Conservation (phyloP, 768 basidiomycete genomes). For the Hygrocybe punicea region DNA sequence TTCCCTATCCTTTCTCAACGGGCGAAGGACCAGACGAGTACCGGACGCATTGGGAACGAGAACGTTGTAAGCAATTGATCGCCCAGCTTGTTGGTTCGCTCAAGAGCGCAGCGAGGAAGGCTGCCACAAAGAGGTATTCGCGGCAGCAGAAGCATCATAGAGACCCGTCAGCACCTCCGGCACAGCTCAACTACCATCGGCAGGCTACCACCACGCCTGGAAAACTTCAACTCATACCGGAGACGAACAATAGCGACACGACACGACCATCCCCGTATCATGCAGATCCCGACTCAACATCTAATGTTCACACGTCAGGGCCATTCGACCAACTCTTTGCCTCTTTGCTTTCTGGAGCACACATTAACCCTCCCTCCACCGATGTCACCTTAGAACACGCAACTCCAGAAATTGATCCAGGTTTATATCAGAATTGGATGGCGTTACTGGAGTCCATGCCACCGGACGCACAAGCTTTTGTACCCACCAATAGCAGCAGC, state of each 20-base stretch:
- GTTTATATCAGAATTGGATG: constrained; percentile 50
- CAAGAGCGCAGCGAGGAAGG: constrained; percentile 58
- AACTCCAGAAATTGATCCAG: constrained; percentile 31
- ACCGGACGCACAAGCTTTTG: constrained; percentile 1
- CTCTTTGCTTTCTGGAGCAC: constrained; percentile 15
- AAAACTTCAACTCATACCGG: constrained; percentile 23
- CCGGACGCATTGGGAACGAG: constrained; percentile 57
- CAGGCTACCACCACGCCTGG: constrained; percentile 30
- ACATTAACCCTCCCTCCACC: background rate
- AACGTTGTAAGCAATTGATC: constrained; percentile 60
- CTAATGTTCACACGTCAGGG: constrained; percentile 19
- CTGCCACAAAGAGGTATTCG: constrained; percentile 52
- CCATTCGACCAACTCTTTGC: constrained; percentile 41
- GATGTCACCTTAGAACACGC: constrained; percentile 6
- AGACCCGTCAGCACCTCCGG: constrained; percentile 2
- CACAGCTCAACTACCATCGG: constrained; percentile 29
- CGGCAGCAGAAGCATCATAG: constrained; percentile 17
- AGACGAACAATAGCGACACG: constrained; percentile 22
- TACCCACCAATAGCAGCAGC: background rate
- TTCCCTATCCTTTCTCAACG: constrained; percentile 70
- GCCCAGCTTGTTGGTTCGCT: constrained; percentile 59
- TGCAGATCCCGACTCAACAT: constrained; percentile 1
- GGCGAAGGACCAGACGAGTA: constrained; percentile 74
- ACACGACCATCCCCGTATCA: background rate
- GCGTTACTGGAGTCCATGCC: constrained; percentile 48